These are phyloP conservation scores for Hortaea sp. DNA, from an alignment of 2,329 filamentous ascomycete genomes.

Conservation along the genomic window DNA sequence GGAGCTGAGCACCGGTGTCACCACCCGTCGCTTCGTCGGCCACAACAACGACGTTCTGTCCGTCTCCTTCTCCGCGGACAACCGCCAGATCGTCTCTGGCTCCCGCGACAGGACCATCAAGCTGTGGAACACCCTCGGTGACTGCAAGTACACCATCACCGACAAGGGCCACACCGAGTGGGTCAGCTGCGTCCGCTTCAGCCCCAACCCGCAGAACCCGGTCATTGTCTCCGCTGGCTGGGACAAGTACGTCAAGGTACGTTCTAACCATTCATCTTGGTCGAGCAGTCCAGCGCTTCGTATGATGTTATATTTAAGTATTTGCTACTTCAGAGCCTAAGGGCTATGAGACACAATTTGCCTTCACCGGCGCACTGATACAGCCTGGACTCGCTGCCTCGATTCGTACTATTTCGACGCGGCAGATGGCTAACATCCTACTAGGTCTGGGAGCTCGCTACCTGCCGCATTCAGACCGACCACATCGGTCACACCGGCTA, in stretches of 20 bases:
- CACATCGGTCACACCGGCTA: conserved; percentile 99
- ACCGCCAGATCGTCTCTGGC: conserved; percentile 98
- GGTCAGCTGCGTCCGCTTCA: conserved; percentile 99
- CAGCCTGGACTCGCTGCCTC: conserved; percentile 1
- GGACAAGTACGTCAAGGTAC: conserved; percentile 99
- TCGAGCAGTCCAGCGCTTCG: conserved; percentile 30
- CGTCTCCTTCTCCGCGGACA: conserved; percentile 99
- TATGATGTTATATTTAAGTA: conserved; percentile 92
- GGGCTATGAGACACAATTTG: conserved; percentile 85
- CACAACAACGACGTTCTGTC: conserved; percentile 99
- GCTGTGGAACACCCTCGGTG: conserved; percentile 99
- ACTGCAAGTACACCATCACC: conserved; percentile 99
- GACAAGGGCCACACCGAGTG: conserved; percentile 99
- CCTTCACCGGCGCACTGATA: conserved; percentile 83
- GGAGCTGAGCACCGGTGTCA: conserved; percentile 95
- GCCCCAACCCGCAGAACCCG: conserved; percentile 99
- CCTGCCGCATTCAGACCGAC: conserved; percentile 99
- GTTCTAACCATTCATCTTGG: conserved; percentile 30
- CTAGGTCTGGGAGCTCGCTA: conserved; percentile 98
- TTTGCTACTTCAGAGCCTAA: conserved; percentile 99
- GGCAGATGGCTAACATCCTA: background rate
- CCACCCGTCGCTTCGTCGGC: conserved; percentile 96
- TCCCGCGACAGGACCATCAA: conserved; percentile 98
- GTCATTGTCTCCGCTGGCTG: conserved; percentile 97
- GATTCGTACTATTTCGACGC: background rate